Conservation (phyloP, 1,139 yeast genomes). For the Geotrichum candidum region DNA sequence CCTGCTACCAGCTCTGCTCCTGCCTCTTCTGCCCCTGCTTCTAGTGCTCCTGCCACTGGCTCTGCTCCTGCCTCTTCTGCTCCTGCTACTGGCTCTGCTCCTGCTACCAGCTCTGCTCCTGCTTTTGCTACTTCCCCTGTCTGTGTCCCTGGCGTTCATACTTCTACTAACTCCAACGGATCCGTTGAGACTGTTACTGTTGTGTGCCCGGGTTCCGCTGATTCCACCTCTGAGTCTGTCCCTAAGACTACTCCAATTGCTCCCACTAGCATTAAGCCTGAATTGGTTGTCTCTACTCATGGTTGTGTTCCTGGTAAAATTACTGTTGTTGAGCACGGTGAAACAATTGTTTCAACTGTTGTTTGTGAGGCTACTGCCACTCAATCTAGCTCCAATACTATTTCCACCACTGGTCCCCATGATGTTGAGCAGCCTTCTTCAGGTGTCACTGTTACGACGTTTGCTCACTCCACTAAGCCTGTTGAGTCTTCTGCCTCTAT, state of each 20-base stretch:
- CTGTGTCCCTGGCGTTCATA: conserved; percentile 1
- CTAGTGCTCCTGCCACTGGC: neutral
- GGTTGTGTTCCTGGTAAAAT: neutral
- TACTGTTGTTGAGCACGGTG: neutral
- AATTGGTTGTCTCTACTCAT: neutral
- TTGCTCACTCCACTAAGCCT: neutral
- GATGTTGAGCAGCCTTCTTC: neutral
- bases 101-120: neutral
- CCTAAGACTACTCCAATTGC: neutral
- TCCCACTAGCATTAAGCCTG: neutral
- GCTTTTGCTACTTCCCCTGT: neutral
- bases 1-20: neutral
- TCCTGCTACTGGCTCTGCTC: conserved; percentile 6
- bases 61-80: conserved; percentile 1
- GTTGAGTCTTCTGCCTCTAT: conserved; percentile 1
- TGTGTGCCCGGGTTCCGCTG: neutral
- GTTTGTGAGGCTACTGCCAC: neutral
- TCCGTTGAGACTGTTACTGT: neutral
- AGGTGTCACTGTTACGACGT: neutral
- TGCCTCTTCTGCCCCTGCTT: neutral
- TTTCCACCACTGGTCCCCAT: neutral
- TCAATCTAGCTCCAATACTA: neutral
- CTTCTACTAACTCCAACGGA: neutral
- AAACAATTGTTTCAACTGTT: neutral
- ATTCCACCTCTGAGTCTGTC: neutral